Evolutionary conservation across 108 stramenopile species (phyloP), one percentile per base, ranked within the genome.

Genomic region (Discostella stelligeroides): DNA sequence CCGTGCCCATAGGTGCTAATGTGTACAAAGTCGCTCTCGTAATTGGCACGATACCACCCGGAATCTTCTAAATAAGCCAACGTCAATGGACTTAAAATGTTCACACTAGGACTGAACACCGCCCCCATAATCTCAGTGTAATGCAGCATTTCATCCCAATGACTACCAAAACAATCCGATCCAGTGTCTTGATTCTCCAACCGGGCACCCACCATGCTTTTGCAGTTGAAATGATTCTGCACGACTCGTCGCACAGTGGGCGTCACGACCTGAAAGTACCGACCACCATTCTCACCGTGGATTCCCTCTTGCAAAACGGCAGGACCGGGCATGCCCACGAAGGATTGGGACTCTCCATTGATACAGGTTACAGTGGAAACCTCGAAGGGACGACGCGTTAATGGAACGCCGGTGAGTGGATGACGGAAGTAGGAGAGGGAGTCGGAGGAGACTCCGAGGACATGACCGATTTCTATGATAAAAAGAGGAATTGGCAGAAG

Each of bases 1-100:
- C 80, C 82, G 18, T 77, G 79, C 13, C 85, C 81, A 77, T 78
- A 86, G 1, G 39, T 24, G 41, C 75, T 64, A 37, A 80, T 68
- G 23, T 75, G 54, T 5, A 76, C 75, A 38, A 63, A 80, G 47
- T 64, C 46, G 41, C 79, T 73, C 48, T 77, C 37, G 49, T 83
- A 86, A 43, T 82, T 78, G 18, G 80, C 80, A 40, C 70, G 50
- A 50, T 86, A 86, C 82, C 82, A 86, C 11, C 85, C 85, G 38
- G 81, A 81, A 45, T 86, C 85, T 61, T 86, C 85, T 63, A 86
- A 54, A 29, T 74, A 62, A 1, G 85, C 85, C 24, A 86, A 30
- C 4, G 82, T 83, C 45, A 86, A 37, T 2, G 85, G 79, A 27
- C 70, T 71, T 4, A 85, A 49, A 14, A 82, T 67, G 34, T 73